These are phyloP conservation scores for Earliella scabrosa DNA, from an alignment of 1,284 basidiomycete genomes.

Conservation along the genomic window DNA sequence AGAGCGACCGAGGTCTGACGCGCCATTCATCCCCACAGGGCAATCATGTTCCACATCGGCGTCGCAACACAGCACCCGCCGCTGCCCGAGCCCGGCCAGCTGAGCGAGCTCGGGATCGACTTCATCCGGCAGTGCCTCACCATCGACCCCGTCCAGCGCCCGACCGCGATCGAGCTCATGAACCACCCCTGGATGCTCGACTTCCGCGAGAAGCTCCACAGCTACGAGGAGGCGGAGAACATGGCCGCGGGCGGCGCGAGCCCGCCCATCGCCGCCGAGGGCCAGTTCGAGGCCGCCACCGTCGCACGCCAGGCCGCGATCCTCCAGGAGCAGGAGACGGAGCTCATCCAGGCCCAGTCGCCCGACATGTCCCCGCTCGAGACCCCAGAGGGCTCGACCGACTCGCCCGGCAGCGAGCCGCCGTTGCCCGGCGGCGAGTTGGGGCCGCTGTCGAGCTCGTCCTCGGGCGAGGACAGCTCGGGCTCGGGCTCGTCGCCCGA, in stretches of 20 bases:
- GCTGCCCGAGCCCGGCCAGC: slow-evolving; percentile 88
- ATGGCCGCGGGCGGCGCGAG: slow-evolving; percentile 55
- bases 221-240: slow-evolving; percentile 66
- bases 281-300: slow-evolving; percentile 50
- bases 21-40: slow-evolving; percentile 55
- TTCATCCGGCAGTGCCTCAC: slow-evolving; percentile 94
- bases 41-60: slow-evolving; percentile 99
- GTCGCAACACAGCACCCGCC: slow-evolving; percentile 97
- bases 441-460: slow-evolving; percentile 2
- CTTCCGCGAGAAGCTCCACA: slow-evolving; percentile 69
- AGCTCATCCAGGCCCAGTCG: slow-evolving; percentile 46
- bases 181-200: slow-evolving; percentile 92
- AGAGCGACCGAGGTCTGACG: too few species aligned
- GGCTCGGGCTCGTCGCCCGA: neutral
- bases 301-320: slow-evolving; percentile 61
- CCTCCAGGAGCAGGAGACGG: slow-evolving; percentile 63
- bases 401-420: slow-evolving; percentile 9
- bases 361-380: slow-evolving; percentile 37
- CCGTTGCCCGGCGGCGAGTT: neutral
- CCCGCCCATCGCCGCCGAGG: slow-evolving; percentile 48
- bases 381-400: slow-evolving; percentile 27
- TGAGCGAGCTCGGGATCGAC: slow-evolving; percentile 89
- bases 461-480: slow-evolving; percentile 9
- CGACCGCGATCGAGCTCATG: slow-evolving; percentile 86
- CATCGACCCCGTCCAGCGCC: slow-evolving; percentile 86